These are phyloP conservation scores for Turritis glabra DNA, from an alignment of 345 rosid species.

Conservation along the genomic window DNA sequence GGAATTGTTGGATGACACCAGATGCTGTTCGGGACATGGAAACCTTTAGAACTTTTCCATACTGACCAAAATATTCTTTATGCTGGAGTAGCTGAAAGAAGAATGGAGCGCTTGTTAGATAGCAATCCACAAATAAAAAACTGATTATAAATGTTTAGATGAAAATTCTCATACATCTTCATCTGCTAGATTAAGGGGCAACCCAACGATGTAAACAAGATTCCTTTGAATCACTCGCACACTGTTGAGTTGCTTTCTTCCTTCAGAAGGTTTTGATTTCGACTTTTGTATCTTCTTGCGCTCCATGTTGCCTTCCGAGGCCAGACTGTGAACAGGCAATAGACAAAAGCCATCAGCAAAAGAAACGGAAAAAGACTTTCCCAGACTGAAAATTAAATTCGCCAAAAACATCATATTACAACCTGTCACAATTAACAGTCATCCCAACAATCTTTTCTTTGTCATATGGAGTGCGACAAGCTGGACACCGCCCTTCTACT, in stretches of 20 bases:
- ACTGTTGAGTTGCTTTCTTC: slow-evolving; percentile 64
- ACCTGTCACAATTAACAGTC: slow-evolving; percentile 80
- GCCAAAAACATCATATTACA: slow-evolving; percentile 9
- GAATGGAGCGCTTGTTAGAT: neutral
- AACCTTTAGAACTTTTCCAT: slow-evolving; percentile 73
- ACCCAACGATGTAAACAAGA: slow-evolving; percentile 73
- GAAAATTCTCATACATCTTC: slow-evolving; percentile 50
- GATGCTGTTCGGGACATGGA: slow-evolving; percentile 70
- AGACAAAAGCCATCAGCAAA: slow-evolving; percentile 28
- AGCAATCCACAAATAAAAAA: neutral
- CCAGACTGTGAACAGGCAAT: slow-evolving; percentile 35
- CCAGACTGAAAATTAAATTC: neutral
- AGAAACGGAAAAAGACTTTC: neutral
- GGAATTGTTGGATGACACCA: slow-evolving; percentile 65
- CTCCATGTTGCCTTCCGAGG: slow-evolving; percentile 44
- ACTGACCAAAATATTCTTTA: slow-evolving; percentile 70
- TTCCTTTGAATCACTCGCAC: slow-evolving; percentile 67
- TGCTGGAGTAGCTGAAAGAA: slow-evolving; percentile 57
- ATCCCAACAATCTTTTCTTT: slow-evolving; percentile 85
- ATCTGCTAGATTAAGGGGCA: slow-evolving; percentile 69
- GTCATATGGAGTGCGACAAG: slow-evolving; percentile 85
- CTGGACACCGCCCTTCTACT: slow-evolving; percentile 86
- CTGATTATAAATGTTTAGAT: neutral
- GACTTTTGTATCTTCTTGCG: slow-evolving; percentile 57
- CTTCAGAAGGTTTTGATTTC: slow-evolving; percentile 59